phyloP scores from a whole-genome alignment of 2,329 filamentous ascomycete species.

The Dothideomycetes sp. region DNA sequence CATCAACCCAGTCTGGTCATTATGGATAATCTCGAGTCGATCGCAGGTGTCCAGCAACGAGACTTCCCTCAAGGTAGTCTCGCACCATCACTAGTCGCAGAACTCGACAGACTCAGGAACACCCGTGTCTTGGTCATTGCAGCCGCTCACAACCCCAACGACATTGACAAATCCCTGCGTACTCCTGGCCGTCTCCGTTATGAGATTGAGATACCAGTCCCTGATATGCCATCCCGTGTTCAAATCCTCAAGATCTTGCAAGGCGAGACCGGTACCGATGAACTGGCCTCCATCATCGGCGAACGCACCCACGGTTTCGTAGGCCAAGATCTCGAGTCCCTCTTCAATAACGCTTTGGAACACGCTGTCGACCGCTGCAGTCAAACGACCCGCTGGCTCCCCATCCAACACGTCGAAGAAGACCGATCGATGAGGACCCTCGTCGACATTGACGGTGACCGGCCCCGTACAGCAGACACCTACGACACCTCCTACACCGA shows the following conservation, averaged over 20 bases:
- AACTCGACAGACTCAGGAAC: conserved; percentile 47
- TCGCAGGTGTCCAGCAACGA: conserved; percentile 51
- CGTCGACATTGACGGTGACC: conserved; percentile 3
- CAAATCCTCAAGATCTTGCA: conserved; percentile 61
- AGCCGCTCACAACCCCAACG: conserved; percentile 61
- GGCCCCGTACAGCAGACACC: background rate
- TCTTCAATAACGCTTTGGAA: conserved; percentile 49
- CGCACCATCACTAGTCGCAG: conserved; percentile 36
- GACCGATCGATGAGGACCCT: background rate
- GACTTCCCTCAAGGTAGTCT: conserved; percentile 29
- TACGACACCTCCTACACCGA: background rate
- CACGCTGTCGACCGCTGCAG: conserved; percentile 26
- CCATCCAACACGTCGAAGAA: background rate
- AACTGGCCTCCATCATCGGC: conserved; percentile 51
- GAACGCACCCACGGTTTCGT: conserved; percentile 82
- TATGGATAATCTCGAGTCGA: conserved; percentile 66
- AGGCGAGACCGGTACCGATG: conserved; percentile 39
- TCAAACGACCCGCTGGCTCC: conserved; percentile 7
- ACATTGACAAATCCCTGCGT: conserved; percentile 62
- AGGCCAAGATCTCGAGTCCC: conserved; percentile 60
- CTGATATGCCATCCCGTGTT: conserved; percentile 59
- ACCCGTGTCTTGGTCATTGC: conserved; percentile 63
- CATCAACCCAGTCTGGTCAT: conserved; percentile 68
- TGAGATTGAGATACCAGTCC: conserved; percentile 67
- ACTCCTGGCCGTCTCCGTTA: conserved; percentile 54